Evolutionary conservation across 805 yeast species (phyloP), one percentile per base, ranked within the genome.

Genomic region (Scheffersomyces spartinae): DNA sequence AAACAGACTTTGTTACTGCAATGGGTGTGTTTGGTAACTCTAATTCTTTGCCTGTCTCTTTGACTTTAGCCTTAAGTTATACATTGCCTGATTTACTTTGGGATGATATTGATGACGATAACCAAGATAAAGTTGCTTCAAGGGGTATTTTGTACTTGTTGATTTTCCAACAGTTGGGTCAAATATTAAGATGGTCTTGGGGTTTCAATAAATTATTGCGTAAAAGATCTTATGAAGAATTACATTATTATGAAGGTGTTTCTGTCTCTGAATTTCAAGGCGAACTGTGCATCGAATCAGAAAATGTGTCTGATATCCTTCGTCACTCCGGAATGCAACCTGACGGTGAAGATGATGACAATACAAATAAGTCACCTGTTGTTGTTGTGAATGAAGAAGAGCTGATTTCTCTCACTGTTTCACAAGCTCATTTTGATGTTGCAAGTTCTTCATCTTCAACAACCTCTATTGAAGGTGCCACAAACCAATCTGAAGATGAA

Each of bases 11-110:
- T 42, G 95, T 91, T 25, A 79, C 93, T 13, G 97, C 95, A 2
- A 91, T 91, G 93, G 84, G 91, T 3, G 95, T 86, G 5, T 88
- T 88, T 54, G 97, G 96, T 27, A 91, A 88, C 54, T 83, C 95
- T 22, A 88, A 88, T 59, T 81, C 94, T 7, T 66, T 88, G 29
- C 97, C 98, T 0, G 97, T 88, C 2, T 84, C 95, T 0, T 64
- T 91, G 36, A 80, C 91, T 1, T 58, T 91, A 29, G 77, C 94
- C 1, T 58, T 80, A 35, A 74, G 86, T 2, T 76, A 75, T 44
- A 74, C 88, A 0, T 56, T 80, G 31, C 93, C 91, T 3, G 71
- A 74, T 34, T 58, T 80, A 32, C 66, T 73, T 25, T 80, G 93
- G 93, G 81, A 74, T 29, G 78, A 74, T 33, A 58, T 79, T 20